Base-by-base conservation (phyloP, 140 eudicot species). In the Senecio squalidus region DNA sequence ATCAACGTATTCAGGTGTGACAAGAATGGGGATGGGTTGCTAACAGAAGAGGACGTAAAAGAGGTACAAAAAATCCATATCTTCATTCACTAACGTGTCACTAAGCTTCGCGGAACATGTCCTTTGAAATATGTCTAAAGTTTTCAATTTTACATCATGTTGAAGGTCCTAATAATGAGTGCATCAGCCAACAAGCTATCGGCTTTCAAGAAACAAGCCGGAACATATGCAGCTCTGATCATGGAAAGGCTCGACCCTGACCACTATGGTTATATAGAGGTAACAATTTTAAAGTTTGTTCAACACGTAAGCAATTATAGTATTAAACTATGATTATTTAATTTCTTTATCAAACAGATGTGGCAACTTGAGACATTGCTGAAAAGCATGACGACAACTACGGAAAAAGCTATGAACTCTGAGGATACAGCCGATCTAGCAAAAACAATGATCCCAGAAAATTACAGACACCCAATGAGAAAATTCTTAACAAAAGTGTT, bases 161-260 rank as follows among this genome's bases (percentile, higher is more conserved):
- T 66, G 45, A 75, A 90, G 98, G 96, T 92, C 54, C 64, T 92
- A 55, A 77, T 82, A 62, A 79, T 87, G 87, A 92, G 99, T 74
- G 96, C 99, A 61, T 80, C 99, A 27, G 96, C 96, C 57, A 92
- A 92, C 84, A 87, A 84, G 71, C 84, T 92, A 34, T 66, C 88
- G 1, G 80, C 70, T 55, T 89, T 92, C 57, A 92, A 87, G 78
- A 67, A 72, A 72, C 81, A 87, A 9, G 96, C 99, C 3, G 78
- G 79, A 41, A 67, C 74, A 1, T 84, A 92, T 76, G 98, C 99
- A 70, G 78, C 99, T 40, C 68, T 82, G 31, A 87, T 92, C 76
- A 92, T 92, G 99, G 96, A 92, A 74, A 86, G 74, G 70, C 89
- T 92, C 5, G 99, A 92, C 66, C 99, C 99, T 9, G 96, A 92